These are phyloP conservation scores for Umbelopsis ramanniana DNA, from an alignment of 192 early-diverging fungal genomes.

Conservation along the genomic window DNA sequence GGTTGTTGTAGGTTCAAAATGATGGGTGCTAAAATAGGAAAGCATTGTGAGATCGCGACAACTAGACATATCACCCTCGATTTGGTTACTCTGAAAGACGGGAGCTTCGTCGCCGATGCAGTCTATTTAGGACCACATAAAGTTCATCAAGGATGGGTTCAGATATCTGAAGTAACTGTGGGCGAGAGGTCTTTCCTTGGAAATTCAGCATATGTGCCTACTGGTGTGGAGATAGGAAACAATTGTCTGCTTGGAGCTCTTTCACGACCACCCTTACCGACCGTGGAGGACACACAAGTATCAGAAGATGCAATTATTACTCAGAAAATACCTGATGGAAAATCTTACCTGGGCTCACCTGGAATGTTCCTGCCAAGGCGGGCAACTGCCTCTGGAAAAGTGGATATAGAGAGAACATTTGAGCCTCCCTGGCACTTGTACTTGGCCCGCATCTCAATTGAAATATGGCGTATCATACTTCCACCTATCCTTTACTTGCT, in stretches of 20 bases:
- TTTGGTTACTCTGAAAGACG: neutral
- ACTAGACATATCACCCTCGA: neutral
- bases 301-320: neutral
- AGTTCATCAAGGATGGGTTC: neutral
- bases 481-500: neutral
- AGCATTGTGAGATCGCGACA: neutral
- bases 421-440: neutral
- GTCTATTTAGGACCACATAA: neutral
- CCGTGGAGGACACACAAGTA: neutral
- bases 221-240: neutral
- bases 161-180: neutral
- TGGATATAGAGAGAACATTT: neutral
- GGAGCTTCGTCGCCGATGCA: neutral
- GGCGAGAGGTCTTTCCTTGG: constrained; percentile 9
- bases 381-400: neutral
- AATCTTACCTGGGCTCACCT: constrained; percentile 4
- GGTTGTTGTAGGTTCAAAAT: neutral
- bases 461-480: neutral
- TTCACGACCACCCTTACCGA: constrained; percentile 1
- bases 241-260: neutral
- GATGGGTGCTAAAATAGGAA: neutral
- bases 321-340: neutral
- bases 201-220: neutral
- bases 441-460: neutral
- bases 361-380: neutral